Evolutionary conservation across 306 rosid genomes (phyloP).

Genomic region (Cicer judaicum): DNA sequence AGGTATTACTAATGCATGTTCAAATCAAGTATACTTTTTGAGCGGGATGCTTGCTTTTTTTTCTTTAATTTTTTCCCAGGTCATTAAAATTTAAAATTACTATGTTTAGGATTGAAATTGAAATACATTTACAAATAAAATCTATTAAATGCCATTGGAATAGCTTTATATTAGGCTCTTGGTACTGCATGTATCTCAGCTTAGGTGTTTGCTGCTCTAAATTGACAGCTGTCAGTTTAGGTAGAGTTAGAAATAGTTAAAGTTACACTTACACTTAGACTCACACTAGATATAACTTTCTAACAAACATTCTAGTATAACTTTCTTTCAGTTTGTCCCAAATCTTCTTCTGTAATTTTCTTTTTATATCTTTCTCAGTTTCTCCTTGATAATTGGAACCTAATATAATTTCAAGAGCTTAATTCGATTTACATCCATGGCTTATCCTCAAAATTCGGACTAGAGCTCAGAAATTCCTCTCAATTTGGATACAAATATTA

Average conservation of each 20-base stretch:
- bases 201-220: neutral
- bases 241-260: neutral
- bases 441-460: neutral
- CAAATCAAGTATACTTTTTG: conserved; percentile 15
- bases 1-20: conserved; percentile 53
- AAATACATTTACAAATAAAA: conserved; percentile 21
- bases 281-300: neutral
- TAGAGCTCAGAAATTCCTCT: neutral
- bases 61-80: neutral
- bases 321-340: conserved; percentile 3
- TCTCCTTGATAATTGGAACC: neutral
- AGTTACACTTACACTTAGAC: neutral
- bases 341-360: neutral
- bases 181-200: neutral
- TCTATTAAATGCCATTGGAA: neutral
- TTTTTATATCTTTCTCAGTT: neutral
- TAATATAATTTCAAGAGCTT: neutral
- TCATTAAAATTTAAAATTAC: neutral
- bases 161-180: conserved; percentile 35
- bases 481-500: too few relatives aligned
- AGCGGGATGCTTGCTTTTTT: neutral
- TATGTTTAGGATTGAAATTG: conserved; percentile 20
- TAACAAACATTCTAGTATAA: neutral
- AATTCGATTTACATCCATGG: neutral
- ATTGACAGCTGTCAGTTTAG: neutral